phyloP scores from a whole-genome alignment of 208 protist genomes.

The Sergeia podlipaevii region DNA sequence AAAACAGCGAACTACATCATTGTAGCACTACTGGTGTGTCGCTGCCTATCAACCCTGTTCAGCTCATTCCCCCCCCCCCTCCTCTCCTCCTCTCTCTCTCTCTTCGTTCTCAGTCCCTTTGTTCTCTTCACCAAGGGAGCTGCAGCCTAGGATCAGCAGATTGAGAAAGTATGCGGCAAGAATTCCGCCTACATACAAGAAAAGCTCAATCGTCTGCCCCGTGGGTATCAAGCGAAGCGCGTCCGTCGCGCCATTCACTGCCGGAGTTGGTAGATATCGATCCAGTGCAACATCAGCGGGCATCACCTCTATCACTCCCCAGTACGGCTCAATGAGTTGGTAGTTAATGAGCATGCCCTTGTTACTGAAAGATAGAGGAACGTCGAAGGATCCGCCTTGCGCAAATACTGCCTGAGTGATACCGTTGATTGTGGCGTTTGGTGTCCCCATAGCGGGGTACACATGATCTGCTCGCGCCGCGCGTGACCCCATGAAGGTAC shows the following conservation, averaged over 20 bases:
- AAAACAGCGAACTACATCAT: too few species aligned
- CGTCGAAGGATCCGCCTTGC: constrained; percentile 20
- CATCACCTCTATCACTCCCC: constrained; percentile 55
- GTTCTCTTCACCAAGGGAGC: constrained; percentile 21
- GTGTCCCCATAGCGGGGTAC: constrained; percentile 31
- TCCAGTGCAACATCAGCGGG: constrained; percentile 31
- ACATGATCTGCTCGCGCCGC: constrained; percentile 9
- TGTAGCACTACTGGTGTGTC: too few species aligned
- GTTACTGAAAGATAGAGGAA: constrained; percentile 26
- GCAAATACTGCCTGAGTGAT: constrained; percentile 24
- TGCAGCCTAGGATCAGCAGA: constrained; percentile 50
- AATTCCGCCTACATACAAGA: constrained; percentile 46
- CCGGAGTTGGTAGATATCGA: constrained; percentile 43
- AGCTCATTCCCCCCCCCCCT: too few species aligned
- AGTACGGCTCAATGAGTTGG: constrained; percentile 32
- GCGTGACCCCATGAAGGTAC: constrained; percentile 35
- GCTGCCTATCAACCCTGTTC: too few species aligned
- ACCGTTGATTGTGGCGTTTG: constrained; percentile 28
- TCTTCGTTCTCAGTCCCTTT: constrained; percentile 1
- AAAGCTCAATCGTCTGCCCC: constrained; percentile 34
- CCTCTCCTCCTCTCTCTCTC: too few species aligned
- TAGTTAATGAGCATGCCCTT: constrained; percentile 37
- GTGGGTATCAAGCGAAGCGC: constrained; percentile 43
- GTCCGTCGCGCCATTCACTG: constrained; percentile 38
- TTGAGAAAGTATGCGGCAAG: constrained; percentile 44